Evolutionary conservation across 2,329 filamentous ascomycete species (phyloP).

Genomic region (Corinectria fuckeliana): DNA sequence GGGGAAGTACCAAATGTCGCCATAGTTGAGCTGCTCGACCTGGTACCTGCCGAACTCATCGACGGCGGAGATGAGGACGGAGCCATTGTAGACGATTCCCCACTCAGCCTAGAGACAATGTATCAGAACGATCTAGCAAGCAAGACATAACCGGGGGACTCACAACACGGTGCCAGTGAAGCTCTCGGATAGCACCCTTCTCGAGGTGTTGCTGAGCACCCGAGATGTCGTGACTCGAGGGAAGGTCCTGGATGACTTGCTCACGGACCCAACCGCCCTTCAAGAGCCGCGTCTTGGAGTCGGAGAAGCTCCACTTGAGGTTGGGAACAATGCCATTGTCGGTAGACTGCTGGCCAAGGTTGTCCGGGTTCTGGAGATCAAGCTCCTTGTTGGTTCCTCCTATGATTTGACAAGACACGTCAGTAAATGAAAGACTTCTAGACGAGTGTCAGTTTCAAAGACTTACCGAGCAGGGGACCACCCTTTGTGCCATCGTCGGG

Average conservation of each 20-base stretch:
- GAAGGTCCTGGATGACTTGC: slow-evolving; percentile 71
- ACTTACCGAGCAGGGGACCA: slow-evolving; percentile 61
- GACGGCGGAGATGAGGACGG: slow-evolving; percentile 64
- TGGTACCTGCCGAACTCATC: slow-evolving; percentile 66
- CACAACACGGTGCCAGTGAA: slow-evolving; percentile 73
- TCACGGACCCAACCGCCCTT: slow-evolving; percentile 71
- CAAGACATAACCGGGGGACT: slow-evolving; percentile 36
- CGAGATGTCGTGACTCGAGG: slow-evolving; percentile 69
- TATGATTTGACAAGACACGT: slow-evolving; percentile 38
- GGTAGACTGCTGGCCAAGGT: slow-evolving; percentile 66
- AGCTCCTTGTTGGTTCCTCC: slow-evolving; percentile 68
- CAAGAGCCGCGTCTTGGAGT: slow-evolving; percentile 67
- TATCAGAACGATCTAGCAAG: rapidly evolving
- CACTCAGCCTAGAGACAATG: slow-evolving; percentile 63
- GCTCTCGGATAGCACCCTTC: slow-evolving; percentile 69
- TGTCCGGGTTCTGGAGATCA: slow-evolving; percentile 68
- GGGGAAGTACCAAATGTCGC: slow-evolving; percentile 74
- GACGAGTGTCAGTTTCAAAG: background rate
- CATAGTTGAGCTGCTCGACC: slow-evolving; percentile 61
- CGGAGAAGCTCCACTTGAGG: slow-evolving; percentile 73
- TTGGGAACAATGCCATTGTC: slow-evolving; percentile 70
- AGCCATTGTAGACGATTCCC: slow-evolving; percentile 67
- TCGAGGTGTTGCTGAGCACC: slow-evolving; percentile 72
- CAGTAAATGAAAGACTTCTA: background rate
- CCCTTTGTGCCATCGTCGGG: slow-evolving; percentile 55